Evolutionary conservation across 352 stramenopile species (phyloP).

Genomic region (Phytopythium boreale): DNA sequence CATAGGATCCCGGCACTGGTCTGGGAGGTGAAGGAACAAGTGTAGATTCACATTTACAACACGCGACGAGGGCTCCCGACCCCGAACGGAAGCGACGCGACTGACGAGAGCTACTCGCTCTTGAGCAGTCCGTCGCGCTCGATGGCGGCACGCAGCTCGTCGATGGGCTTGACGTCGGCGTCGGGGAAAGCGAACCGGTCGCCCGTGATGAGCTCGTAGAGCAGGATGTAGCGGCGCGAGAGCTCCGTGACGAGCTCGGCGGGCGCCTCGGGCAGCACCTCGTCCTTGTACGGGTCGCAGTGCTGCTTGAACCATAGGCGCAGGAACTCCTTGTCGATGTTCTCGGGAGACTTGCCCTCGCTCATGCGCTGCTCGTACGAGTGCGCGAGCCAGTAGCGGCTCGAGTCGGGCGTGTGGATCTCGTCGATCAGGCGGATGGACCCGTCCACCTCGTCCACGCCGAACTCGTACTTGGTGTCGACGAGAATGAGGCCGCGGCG

Average conservation of each 20-base stretch:
- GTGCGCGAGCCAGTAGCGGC: slow-evolving; percentile 90
- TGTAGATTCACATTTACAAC: neutral
- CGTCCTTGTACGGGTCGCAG: slow-evolving; percentile 98
- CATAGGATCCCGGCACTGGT: neutral
- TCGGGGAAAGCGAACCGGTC: slow-evolving; percentile 90
- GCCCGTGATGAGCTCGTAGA: slow-evolving; percentile 99
- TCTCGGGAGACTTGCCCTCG: slow-evolving; percentile 92
- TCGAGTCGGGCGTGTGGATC: slow-evolving; percentile 99
- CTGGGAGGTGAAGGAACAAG: neutral
- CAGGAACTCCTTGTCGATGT: slow-evolving; percentile 99
- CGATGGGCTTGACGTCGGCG: slow-evolving; percentile 16
- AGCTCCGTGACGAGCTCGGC: slow-evolving; percentile 96
- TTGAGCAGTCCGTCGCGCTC: slow-evolving; percentile 17
- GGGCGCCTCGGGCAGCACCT: slow-evolving; percentile 93
- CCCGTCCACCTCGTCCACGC: slow-evolving; percentile 66
- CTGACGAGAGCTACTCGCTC: slow-evolving; percentile 2
- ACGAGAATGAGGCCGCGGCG: slow-evolving; percentile 96
- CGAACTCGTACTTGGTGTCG: slow-evolving; percentile 97
- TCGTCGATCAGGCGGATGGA: slow-evolving; percentile 98
- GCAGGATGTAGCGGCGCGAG: slow-evolving; percentile 95
- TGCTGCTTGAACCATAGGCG: slow-evolving; percentile 97
- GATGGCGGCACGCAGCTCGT: slow-evolving; percentile 26
- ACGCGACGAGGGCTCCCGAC: neutral
- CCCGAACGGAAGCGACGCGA: neutral
- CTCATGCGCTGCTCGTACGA: slow-evolving; percentile 90